Evolutionary conservation across 1,139 yeast species (phyloP), one percentile per base, ranked within the genome.

Genomic region (Debaryomycetaceae sp.): DNA sequence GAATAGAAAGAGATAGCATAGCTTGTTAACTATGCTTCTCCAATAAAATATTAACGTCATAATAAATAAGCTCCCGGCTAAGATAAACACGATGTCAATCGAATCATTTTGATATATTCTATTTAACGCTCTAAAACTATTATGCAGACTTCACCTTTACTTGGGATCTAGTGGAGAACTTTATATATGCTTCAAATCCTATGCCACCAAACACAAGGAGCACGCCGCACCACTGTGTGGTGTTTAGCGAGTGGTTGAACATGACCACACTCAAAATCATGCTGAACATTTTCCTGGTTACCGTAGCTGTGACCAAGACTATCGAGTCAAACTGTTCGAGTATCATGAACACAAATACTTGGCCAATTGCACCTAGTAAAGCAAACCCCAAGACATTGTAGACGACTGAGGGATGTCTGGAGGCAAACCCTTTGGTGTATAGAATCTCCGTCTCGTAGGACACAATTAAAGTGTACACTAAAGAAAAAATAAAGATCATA

Each of bases 221-320:
- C 5, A 93, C 83, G 0, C 98, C 98, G 1, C 70, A 41, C 89
- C 96, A 87, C 65, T 95, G 98, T 5, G 72, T 68, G 1, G 46
- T 6, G 31, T 70, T 74, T 53, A 93, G 76, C 5, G 63, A 62
- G 59, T 93, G 98, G 14, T 93, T 95, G 66, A 90, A 93, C 54
- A 93, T 70, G 3, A 88, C 62, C 43, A 93, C 97, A 58, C 96
- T 87, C 47, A 93, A 67, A 20, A 90, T 75, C 98, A 93, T 91
- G 42, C 97, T 89, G 43, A 90, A 72, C 97, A 93, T 91, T 60
- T 93, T 93, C 52, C 99, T 77, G 0, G 99, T 91, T 6, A 93
- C 97, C 0, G 98, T 95, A 17, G 95, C 95, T 30, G 97, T 91
- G 34, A 93, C 90, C 44, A 93, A 70, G 1, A 88, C 78, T 48